phyloP scores from a whole-genome alignment of 768 basidiomycete species.

The Fomitopsis pulvina region DNA sequence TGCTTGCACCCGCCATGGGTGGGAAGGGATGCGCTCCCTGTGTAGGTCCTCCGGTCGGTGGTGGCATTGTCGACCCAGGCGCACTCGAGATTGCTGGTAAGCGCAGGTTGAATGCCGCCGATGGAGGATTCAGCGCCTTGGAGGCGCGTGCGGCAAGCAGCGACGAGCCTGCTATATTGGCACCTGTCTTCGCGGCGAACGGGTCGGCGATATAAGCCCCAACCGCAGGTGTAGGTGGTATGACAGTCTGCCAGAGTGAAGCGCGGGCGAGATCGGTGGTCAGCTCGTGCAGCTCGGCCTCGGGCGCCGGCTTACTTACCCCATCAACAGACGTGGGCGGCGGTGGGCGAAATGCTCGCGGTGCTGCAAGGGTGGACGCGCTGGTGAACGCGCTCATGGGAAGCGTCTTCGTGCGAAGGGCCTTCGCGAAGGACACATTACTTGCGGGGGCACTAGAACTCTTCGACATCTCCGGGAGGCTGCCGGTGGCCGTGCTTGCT shows the following conservation, averaged over 20 bases:
- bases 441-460: slow-evolving; percentile 14
- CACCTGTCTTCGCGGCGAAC: not conserved
- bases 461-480: slow-evolving; percentile 5
- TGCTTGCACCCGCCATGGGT: not conserved
- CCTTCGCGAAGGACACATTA: not conserved
- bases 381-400: slow-evolving; percentile 60
- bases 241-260: not conserved
- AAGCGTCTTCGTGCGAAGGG: slow-evolving; percentile 53
- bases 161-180: not conserved
- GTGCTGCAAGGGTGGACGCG: slow-evolving; percentile 27
- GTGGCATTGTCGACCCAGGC: not conserved
- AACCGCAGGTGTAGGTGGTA: slow-evolving; percentile 1
- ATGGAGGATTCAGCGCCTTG: not conserved
- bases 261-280: not conserved
- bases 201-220: not conserved
- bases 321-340: not conserved
- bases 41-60: not conserved
- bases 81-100: not conserved
- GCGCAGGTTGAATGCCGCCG: not conserved
- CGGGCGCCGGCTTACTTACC: not conserved
- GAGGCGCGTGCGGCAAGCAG: not conserved
- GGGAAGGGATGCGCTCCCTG: not conserved
- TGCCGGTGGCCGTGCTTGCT: not conserved
- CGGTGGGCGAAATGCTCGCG: not conserved
- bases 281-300: not conserved